These are phyloP conservation scores for Alternaria solani DNA, from an alignment of 2,329 filamentous ascomycete species.

Conservation along the genomic window DNA sequence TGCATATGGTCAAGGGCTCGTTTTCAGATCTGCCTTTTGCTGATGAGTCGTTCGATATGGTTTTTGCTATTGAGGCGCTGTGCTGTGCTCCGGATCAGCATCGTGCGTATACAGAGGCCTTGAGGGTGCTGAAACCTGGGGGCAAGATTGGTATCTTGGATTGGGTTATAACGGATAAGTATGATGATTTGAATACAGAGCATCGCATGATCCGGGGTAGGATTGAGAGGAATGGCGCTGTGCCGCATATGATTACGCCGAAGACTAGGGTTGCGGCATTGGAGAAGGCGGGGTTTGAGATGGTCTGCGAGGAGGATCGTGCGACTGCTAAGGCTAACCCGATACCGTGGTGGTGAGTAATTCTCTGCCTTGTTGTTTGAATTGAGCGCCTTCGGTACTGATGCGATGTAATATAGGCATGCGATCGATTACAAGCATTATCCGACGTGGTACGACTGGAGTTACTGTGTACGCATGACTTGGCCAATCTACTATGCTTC, in stretches of 20 bases:
- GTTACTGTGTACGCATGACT: neutral
- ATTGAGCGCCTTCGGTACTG: neutral
- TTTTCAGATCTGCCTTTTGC: neutral
- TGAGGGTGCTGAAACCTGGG: neutral
- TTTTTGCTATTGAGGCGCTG: neutral
- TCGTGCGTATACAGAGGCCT: neutral
- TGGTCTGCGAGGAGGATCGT: neutral
- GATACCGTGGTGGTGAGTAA: neutral
- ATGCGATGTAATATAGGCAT: neutral
- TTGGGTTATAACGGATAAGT: neutral
- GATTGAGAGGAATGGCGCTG: neutral
- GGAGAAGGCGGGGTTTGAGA: neutral
- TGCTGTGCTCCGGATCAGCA: neutral
- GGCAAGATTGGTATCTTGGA: neutral
- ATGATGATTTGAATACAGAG: neutral
- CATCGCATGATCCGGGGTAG: neutral
- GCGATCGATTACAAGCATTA: neutral
- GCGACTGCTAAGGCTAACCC: neutral
- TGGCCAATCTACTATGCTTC: neutral
- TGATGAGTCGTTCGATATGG: neutral
- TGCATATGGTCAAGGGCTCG: neutral
- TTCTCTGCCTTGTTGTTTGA: neutral
- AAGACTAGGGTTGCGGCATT: neutral
- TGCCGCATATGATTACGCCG: neutral
- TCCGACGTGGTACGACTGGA: conserved; percentile 2